phyloP scores from a whole-genome alignment of 2,329 filamentous ascomycete genomes.

The Juglanconis oblonga region DNA sequence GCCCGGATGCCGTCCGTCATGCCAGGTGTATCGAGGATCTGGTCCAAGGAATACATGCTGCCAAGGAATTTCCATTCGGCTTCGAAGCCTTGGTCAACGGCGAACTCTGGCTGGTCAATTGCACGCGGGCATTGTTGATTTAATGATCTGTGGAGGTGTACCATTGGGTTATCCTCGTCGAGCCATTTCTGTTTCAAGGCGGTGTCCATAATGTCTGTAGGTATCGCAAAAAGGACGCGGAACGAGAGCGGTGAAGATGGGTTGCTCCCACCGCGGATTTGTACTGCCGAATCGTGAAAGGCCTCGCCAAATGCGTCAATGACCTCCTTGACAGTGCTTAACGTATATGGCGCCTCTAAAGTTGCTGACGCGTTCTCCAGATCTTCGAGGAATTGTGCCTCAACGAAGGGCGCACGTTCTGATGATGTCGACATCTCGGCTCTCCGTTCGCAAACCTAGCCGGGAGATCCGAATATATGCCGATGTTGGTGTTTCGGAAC shows the following conservation, averaged over 20 bases:
- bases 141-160: not conserved
- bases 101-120: constrained; percentile 17
- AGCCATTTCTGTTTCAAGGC: constrained; percentile 11
- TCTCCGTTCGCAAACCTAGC: not conserved
- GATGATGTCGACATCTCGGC: constrained; percentile 14
- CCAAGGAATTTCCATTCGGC: constrained; percentile 11
- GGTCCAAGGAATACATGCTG: not conserved
- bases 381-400: constrained; percentile 17
- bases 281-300: constrained; percentile 16
- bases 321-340: constrained; percentile 5
- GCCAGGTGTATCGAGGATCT: constrained; percentile 6
- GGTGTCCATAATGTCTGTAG: constrained; percentile 12
- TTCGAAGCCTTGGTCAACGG: constrained; percentile 8
- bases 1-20: constrained; percentile 14
- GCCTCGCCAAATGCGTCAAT: constrained; percentile 13
- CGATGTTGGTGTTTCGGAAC: not conserved
- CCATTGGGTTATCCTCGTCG: constrained; percentile 4
- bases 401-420: constrained; percentile 15
- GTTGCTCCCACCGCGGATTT: constrained; percentile 4
- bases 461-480: not conserved
- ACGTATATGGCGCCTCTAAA: constrained; percentile 7
- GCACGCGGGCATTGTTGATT: constrained; percentile 1
- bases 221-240: constrained; percentile 13
- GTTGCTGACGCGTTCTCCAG: constrained; percentile 1
- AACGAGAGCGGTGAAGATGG: constrained; percentile 4